Base-by-base conservation (phyloP, 2,329 filamentous ascomycete species). In the Aspergillus novoparasiticus region DNA sequence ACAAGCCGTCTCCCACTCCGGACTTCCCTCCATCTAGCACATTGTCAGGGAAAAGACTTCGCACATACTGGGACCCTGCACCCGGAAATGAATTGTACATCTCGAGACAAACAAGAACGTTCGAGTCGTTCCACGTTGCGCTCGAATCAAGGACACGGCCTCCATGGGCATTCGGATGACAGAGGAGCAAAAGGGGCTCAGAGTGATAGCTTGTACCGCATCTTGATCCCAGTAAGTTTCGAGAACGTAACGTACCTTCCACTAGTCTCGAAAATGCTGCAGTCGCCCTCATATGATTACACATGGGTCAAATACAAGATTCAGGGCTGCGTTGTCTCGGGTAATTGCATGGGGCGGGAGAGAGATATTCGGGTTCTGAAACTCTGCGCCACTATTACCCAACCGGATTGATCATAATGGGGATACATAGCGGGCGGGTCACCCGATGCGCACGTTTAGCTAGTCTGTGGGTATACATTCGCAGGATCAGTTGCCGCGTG, bases 261-360 rank as follows among this genome's bases (percentile, higher is more conserved):
- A 28, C 43, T 19, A 53, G 53, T 53, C 57, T 50, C 53, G 26
- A 53, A 32, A 32, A 53, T 34, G 14, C 53, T 28, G 57, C 21
- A 6, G 36, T 51, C 19, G 57, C 53, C n/a, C 8, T 32, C 43
- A 48, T 36, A 26, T 16, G 26, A 53, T 51, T 55, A 39, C 53
- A 54, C 28, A 56, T 58, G 45, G 34, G 43, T 53, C 43, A 58
- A 57, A 30, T 36, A n/a, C 19, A n/a, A 34, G 48, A 23, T 50
- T 28, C 43, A 41, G 36, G 21, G 45, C 34, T 55, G 56, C 48
- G 53, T 51, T 63, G 58, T 63, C 61, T 63, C 61, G 61, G 61
- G 61, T 60, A 63, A 57, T 57, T 63, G 58, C 61, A 63, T 55
- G 54, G 16, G 32, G 28, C 26, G 53, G 36, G n/a, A 59, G 46